Conservation (phyloP, 805 yeast species). For the Ascoidea rubescens region DNA sequence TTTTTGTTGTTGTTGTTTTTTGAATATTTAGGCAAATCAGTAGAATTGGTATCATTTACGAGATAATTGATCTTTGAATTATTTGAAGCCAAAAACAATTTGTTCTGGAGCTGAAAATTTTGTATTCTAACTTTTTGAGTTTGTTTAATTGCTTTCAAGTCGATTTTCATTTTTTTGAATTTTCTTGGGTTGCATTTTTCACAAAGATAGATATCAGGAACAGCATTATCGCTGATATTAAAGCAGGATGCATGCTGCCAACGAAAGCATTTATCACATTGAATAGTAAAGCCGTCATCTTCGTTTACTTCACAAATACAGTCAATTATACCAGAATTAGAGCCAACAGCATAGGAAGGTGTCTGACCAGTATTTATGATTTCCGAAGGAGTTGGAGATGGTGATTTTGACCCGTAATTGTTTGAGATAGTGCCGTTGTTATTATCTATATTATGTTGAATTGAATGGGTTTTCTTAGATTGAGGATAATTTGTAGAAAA, state of each 20-base stretch:
- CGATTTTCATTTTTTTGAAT: conserved; percentile 24
- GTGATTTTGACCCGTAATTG: conserved; percentile 1
- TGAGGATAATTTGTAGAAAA: background rate
- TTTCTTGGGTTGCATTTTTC: conserved; percentile 54
- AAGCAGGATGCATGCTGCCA: conserved; percentile 96
- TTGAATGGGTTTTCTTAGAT: too few relatives aligned
- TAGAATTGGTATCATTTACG: too few relatives aligned
- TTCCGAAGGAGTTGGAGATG: background rate
- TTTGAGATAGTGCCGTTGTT: background rate
- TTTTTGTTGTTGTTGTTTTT: too few relatives aligned
- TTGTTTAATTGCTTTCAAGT: conserved; percentile 22
- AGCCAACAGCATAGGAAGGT: conserved; percentile 48
- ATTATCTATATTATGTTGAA: background rate
- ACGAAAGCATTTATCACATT: conserved; percentile 82
- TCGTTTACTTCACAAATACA: conserved; percentile 81
- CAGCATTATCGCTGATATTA: conserved; percentile 58
- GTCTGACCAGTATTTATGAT: conserved; percentile 13
- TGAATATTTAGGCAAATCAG: too few relatives aligned
- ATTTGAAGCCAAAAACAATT: too few relatives aligned
- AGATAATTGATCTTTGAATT: too few relatives aligned
- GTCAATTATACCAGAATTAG: conserved; percentile 76
- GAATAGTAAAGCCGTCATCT: conserved; percentile 89
- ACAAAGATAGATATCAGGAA: conserved; percentile 74
- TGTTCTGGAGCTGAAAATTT: background rate
- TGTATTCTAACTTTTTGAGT: conserved; percentile 11